Base-by-base conservation (phyloP, 148 eudicot genomes). In the Gaultheria prostrata region DNA sequence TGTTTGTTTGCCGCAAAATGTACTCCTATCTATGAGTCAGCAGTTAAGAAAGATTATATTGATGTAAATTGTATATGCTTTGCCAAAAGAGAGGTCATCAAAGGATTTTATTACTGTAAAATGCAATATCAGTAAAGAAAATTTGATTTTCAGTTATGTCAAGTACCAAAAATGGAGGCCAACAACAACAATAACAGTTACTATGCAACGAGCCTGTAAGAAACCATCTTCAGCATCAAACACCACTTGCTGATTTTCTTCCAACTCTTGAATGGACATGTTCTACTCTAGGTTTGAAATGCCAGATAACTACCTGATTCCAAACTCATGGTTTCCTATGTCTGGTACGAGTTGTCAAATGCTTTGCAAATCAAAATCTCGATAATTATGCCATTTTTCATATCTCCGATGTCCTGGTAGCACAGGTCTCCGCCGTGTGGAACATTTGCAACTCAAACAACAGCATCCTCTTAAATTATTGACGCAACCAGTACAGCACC, bases 381-480 rank as follows among this genome's bases (percentile, higher is more conserved):
- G 35, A 18, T 67, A 67, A 13, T 26, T 67, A 67, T 67, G 72
- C 72, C 72, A 67, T 67, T 67, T 67, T 28, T 28, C 8, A 18
- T 67, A 67, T 67, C 72, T 67, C 72, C 28, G 72, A 67, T 67
- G 35, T 10, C 72, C 72, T 28, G 72, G 72, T 28, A 67, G 72
- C 35, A 67, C 72, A 67, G 72, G 72, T 67, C 72, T 67, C 28
- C 72, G 72, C 35, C 72, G 72, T 3, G 35, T 67, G 33, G 72
- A 67, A 67, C 28, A 6, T 1, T 11, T 67, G 35, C 72, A 67
- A 26, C 72, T 67, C 72, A 28, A 28, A 67, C 72, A 26, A 67
- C 72, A 67, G 72, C 72, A 67, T 67, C 72, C 72, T 26, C 18
- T 67, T 67, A 67, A 28, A 28, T 67, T 33, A 12, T 67, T 28